A percentile compares a stretch with the other conserved stretches of the same genome.
phyloP scores from a whole-genome alignment of 164 flowering plant genomes.

The Santalum album region DNA sequence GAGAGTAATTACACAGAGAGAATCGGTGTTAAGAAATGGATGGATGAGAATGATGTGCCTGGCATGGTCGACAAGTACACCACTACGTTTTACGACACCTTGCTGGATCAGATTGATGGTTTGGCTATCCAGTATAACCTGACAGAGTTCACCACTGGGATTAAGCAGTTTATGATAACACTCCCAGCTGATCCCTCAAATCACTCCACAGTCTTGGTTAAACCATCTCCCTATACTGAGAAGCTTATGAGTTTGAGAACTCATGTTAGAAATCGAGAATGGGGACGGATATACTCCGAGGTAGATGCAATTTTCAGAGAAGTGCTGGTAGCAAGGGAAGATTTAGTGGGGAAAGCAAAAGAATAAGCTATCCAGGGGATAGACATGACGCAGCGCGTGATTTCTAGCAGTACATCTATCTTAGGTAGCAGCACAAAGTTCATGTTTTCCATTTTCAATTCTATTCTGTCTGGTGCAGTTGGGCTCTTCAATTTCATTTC shows the following conservation, averaged over 20 bases:
- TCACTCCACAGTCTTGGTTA: constrained; percentile 34
- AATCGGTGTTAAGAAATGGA: constrained; percentile 82
- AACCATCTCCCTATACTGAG: constrained; percentile 54
- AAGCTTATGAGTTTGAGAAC: constrained; percentile 52
- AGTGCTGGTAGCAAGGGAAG: constrained; percentile 50
- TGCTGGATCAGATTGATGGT: constrained; percentile 63
- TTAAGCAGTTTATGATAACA: constrained; percentile 63
- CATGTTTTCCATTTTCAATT: constrained; percentile 41
- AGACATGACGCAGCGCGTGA: constrained; percentile 57
- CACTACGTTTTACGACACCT: constrained; percentile 54
- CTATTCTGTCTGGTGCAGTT: constrained; percentile 84
- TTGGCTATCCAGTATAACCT: constrained; percentile 79
- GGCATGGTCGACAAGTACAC: constrained; percentile 73
- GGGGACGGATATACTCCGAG: constrained; percentile 64
- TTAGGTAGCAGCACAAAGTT: constrained; percentile 66
- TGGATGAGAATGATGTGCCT: constrained; percentile 89
- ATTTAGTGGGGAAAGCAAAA: constrained; percentile 76
- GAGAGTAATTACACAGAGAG: constrained; percentile 78
- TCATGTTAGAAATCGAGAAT: constrained; percentile 46
- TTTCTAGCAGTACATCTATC: constrained; percentile 59
- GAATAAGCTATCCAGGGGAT: constrained; percentile 66
- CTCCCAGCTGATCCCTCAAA: constrained; percentile 28
- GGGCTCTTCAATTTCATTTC: constrained; percentile 76
- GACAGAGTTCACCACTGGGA: constrained; percentile 72
- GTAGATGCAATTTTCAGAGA: constrained; percentile 59